A percentile compares a stretch with the other conserved stretches of the same genome.
phyloP scores from a whole-genome alignment of 768 basidiomycete genomes.

The Termitomyces sp. region DNA sequence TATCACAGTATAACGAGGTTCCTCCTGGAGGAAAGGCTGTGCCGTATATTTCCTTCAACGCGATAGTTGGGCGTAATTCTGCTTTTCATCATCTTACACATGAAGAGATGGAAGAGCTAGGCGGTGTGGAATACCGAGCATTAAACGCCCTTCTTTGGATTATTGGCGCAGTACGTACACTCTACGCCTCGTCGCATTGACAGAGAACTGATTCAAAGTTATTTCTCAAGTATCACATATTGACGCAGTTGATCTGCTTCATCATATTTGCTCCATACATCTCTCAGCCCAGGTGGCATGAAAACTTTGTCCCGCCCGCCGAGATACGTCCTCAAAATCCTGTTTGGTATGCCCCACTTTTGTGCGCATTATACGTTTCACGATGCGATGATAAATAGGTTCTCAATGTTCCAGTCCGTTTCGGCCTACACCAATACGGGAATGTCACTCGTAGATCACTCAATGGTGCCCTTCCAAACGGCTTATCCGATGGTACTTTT shows the following conservation, averaged over 20 bases:
- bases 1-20: constrained; percentile 35
- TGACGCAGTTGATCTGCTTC: constrained; percentile 65
- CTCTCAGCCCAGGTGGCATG: constrained; percentile 52
- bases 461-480: constrained; percentile 87
- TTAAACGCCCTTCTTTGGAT: constrained; percentile 81
- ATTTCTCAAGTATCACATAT: constrained; percentile 68
- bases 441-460: constrained; percentile 80
- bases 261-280: constrained; percentile 82
- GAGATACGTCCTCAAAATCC: constrained; percentile 53
- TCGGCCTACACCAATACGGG: constrained; percentile 91
- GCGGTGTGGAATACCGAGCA: constrained; percentile 90
- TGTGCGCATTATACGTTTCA: not conserved
- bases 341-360: constrained; percentile 51
- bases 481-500: constrained; percentile 80
- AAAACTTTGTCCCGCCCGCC: constrained; percentile 56
- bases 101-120: constrained; percentile 87
- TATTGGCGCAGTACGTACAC: constrained; percentile 60
- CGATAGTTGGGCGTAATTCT: constrained; percentile 81
- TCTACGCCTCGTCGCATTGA: not conserved
- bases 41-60: constrained; percentile 84
- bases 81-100: constrained; percentile 63
- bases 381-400: constrained; percentile 44
- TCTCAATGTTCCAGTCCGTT: constrained; percentile 77
- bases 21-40: constrained; percentile 50
- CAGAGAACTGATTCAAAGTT: not conserved